A percentile compares a stretch with the other conserved stretches of the same genome.
Conservation (phyloP, 176 grass and related monocot species). For the Pontederia paniculata region DNA sequence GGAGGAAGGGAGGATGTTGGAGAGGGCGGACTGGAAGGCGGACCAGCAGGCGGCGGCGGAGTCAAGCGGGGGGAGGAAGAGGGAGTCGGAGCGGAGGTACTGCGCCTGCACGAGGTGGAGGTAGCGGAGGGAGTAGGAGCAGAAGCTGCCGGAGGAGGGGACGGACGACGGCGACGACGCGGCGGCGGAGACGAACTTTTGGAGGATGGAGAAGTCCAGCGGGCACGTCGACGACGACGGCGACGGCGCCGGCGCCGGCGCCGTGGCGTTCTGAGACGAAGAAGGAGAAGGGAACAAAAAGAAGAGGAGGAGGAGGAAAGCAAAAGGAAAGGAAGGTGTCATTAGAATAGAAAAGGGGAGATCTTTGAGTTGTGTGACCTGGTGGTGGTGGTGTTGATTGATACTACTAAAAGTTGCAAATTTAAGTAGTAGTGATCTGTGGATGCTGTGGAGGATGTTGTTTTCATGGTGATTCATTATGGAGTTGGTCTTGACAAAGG, state of each 20-base stretch:
- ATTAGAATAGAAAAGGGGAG: neutral
- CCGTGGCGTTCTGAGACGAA: slow-evolving; percentile 8
- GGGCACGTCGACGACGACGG: slow-evolving; percentile 22
- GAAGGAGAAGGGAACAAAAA: slow-evolving; percentile 7
- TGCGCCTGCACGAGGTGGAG: slow-evolving; percentile 41
- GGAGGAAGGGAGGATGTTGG: slow-evolving; percentile 3
- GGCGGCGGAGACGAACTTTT: slow-evolving; percentile 23
- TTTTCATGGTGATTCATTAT: too few species aligned
- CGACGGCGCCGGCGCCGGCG: slow-evolving; percentile 4
- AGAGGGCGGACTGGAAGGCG: slow-evolving; percentile 24
- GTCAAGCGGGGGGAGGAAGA: slow-evolving; percentile 33
- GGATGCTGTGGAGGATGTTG: too few species aligned
- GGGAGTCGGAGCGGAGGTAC: slow-evolving; percentile 31
- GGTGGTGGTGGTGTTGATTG: too few species aligned
- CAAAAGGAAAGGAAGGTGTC: neutral
- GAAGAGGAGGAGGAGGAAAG: neutral
- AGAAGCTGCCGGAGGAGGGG: slow-evolving; percentile 21
- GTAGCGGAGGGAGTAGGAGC: slow-evolving; percentile 24
- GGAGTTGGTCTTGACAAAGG: too few species aligned
- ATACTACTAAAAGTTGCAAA: too few species aligned
- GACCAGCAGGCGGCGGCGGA: slow-evolving; percentile 21
- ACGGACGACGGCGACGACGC: slow-evolving; percentile 12
- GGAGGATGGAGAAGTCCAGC: slow-evolving; percentile 49
- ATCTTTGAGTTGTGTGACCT: too few species aligned
- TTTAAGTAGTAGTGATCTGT: too few species aligned